Conservation (phyloP, 2,329 filamentous ascomycete genomes). For the Fusarium sulawesiense region DNA sequence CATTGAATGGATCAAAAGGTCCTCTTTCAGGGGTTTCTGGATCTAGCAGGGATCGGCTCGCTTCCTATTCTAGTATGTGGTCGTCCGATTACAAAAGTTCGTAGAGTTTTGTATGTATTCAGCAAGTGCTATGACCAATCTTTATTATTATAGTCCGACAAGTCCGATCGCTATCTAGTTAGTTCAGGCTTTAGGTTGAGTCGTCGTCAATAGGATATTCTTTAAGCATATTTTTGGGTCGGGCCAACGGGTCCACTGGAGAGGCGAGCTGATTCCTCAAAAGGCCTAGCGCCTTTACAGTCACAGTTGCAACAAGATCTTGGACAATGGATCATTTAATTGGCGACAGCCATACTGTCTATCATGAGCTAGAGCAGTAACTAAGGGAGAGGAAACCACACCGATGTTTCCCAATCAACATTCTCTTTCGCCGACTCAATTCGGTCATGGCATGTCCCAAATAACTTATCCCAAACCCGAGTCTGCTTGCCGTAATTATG, state of each 20-base stretch:
- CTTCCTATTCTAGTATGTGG: not conserved
- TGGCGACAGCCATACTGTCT: too few species aligned
- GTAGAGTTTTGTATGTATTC: not conserved
- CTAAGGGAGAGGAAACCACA: constrained; percentile 18
- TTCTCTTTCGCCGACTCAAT: constrained; percentile 17
- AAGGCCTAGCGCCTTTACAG: not conserved
- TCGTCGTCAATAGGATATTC: not conserved
- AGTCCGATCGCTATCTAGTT: not conserved
- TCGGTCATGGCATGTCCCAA: constrained; percentile 25
- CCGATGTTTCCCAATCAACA: constrained; percentile 18
- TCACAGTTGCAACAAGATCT: not conserved
- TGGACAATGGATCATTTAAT: not conserved
- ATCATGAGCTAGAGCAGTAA: not conserved
- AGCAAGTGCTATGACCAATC: not conserved
- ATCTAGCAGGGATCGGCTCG: not conserved
- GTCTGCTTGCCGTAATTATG: constrained; percentile 35
- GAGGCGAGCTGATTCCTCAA: not conserved
- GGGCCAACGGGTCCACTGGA: not conserved
- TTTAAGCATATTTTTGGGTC: not conserved
- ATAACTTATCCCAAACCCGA: constrained; percentile 20
- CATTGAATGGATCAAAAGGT: not conserved
- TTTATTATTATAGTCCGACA: not conserved
- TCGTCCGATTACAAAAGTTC: not conserved
- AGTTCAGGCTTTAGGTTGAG: too few species aligned
- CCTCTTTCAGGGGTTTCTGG: not conserved